Evolutionary conservation across 192 early-diverging fungal genomes (phyloP), one percentile per base, ranked within the genome.

Genomic region (Powellomyces hirtus): DNA sequence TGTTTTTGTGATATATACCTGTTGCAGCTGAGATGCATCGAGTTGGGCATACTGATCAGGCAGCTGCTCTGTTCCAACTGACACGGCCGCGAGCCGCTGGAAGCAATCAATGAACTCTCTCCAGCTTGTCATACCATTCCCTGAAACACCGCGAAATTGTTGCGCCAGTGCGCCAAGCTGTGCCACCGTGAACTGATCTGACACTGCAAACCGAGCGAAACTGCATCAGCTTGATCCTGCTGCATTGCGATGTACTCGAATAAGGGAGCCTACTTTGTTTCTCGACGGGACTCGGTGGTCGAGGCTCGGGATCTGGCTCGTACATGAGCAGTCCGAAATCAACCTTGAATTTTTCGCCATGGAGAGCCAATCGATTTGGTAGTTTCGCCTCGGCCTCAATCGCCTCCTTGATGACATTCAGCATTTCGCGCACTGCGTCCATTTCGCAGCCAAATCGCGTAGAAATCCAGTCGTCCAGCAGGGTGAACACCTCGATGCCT

Each of bases 391-490:
- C 86, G 6, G 63, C 53, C 68, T 87, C 86, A 35, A 87, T 77
- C 4, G 84, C 86, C 62, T 87, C 83, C 64, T 87, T 87, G 56
- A 87, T 77, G 2, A 85, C 56, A 26, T 50, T 56, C 29, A 79
- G 22, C 67, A 87, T 38, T 26, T 87, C 83, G 20, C 75, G 74
- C 37, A 84, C 79, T 8, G 82, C 78, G 26, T 87, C 83, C 73
- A 87, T 87, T 73, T 87, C 86, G 33, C 71, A 68, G 33, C 70
- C 65, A 75, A 80, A 87, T 6, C 82, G 38, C 2, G 50, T 13
- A 7, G 67, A 67, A 53, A 87, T 81, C 75, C 81, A 84, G 46
- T 87, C 86, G 53, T 87, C 86, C 13, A 87, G 69, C 20, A 73
- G 74, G 22, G 64, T 56, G 65, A 86, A 87, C 0, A 78, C 75